Evolutionary conservation across 495 filamentous ascomycete genomes (phyloP), one percentile per base, ranked within the genome.

Genomic region (Penicillium dipodomyicola): DNA sequence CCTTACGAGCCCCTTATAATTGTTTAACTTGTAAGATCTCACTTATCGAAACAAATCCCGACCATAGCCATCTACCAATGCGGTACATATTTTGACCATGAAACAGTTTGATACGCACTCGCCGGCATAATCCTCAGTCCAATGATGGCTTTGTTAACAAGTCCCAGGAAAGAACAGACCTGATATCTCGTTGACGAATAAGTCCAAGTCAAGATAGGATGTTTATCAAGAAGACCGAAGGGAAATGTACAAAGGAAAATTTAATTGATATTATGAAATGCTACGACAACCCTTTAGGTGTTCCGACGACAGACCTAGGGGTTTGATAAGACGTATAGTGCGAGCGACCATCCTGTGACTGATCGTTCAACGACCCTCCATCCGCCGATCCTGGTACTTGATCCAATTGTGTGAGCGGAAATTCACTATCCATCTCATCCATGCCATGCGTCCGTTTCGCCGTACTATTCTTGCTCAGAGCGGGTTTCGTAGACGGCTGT

Each of bases 111-210:
- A 42, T 50, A 76, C 0, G 67, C 72, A 43, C 49, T 59, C 14
- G 56, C 56, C 2, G 70, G 73, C 19, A 72, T 56, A 7, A 52
- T 49, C 9, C 69, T 64, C 12, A 76, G 9, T 11, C 60, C 62
- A 41, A 75, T 67, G n/a, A 75, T 65, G 30, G 68, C 68, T 49
- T 77, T 70, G 25, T 27, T 27, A 27, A 27, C 7, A 27, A 8
- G 5, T 4, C 7, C 0, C 25, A 5, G 25, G 6, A 27, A 27
- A 27, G 25, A 8, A 8, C 25, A 27, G 25, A 8, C 25, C 6
- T 8, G 25, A 27, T 27, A 27, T 27, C 25, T 27, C 25, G 25
- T 27, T 27, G 25, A 8, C 25, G 7, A 27, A 27, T 27, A 27
- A 27, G 5, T 17, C n/a, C 35, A 39, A 6, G 12, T 5, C 12